Percentiles rank a stretch among this genome's conserved stretches.
Conservation (phyloP, 441 rosid species). For the Eruca vesicaria region DNA sequence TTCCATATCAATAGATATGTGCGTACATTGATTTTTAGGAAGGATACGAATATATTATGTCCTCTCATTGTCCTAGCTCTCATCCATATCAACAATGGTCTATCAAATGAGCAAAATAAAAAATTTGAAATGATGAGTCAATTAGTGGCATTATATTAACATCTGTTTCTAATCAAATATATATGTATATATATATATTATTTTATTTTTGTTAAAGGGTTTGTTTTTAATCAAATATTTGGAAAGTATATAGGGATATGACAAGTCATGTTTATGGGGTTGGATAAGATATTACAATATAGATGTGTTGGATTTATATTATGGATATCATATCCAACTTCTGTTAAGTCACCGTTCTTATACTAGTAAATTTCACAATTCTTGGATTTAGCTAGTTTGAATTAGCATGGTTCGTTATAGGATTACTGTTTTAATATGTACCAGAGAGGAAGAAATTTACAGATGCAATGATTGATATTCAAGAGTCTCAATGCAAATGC, state of each 20-base stretch:
- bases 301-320: not conserved
- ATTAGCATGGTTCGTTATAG: not conserved
- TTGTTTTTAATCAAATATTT: too few relatives aligned
- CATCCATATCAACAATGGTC: slow-evolving; percentile 27
- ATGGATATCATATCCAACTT: not conserved
- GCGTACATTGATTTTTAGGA: slow-evolving; percentile 9
- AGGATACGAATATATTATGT: slow-evolving; percentile 21
- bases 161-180: too few relatives aligned
- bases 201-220: too few relatives aligned
- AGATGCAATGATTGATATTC: not conserved
- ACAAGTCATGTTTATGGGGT: slow-evolving; percentile 32
- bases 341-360: not conserved
- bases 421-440: not conserved
- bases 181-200: too few relatives aligned
- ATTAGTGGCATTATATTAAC: too few relatives aligned
- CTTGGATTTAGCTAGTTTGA: not conserved
- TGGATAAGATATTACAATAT: slow-evolving; percentile 17
- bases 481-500: not conserved
- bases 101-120: slow-evolving; percentile 16
- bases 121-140: slow-evolving; percentile 23
- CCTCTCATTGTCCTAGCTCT: slow-evolving; percentile 20
- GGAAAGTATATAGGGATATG: slow-evolving; percentile 16
- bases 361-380: not conserved
- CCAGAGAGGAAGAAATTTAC: not conserved
- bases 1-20: slow-evolving; percentile 12